Base-by-base conservation (phyloP, 2,329 filamentous ascomycete species). In the Fusarium sororula region DNA sequence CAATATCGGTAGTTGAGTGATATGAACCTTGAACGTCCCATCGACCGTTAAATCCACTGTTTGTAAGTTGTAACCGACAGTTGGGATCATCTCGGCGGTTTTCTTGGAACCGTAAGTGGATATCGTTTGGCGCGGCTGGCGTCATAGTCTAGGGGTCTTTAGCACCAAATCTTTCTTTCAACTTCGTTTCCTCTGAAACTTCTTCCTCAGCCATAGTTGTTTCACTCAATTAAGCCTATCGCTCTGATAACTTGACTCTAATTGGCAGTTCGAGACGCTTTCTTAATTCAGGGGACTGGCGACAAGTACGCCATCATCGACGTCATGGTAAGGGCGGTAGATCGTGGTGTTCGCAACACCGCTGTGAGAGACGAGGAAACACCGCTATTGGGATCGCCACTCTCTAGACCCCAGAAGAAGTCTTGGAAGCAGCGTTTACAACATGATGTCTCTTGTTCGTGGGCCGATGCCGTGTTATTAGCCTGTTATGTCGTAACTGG, bases 401-500 rank as follows among this genome's bases (percentile, higher is more conserved):
- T 35, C 7, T 32, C 38, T 22, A 63, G 50, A 14, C 35, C 61
- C 35, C 30, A 24, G 4, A 58, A 45, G 37, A 35, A 32, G 7
- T 55, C 39, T 20, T 75, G 54, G 73, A 63, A n/a, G 8, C 39
- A 42, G 24, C 66, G 51, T 10, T 39, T 78, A 50, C 42, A 53
- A 28, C 56, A 69, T 42, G 71, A 78, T 8, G 28, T 78, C 22
- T 66, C 71, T 9, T 89, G 89, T 37, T 85, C 88, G 32, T 88
- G 90, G 86, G 89, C 90, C 18, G 93, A 95, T 76, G 75, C 92
- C 2, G 84, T 94, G 15, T 85, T 96, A 47, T 84, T 96, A 7
- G 83, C 89, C 47, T 94, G 92, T 82, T 95, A 95, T 80, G 83
- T 93, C 71, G 91, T 94, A 78, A 95, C 93, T 0, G 93, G 93